These are phyloP conservation scores for Talaromyces proteolyticus DNA, from an alignment of 495 filamentous ascomycete species.

Conservation along the genomic window DNA sequence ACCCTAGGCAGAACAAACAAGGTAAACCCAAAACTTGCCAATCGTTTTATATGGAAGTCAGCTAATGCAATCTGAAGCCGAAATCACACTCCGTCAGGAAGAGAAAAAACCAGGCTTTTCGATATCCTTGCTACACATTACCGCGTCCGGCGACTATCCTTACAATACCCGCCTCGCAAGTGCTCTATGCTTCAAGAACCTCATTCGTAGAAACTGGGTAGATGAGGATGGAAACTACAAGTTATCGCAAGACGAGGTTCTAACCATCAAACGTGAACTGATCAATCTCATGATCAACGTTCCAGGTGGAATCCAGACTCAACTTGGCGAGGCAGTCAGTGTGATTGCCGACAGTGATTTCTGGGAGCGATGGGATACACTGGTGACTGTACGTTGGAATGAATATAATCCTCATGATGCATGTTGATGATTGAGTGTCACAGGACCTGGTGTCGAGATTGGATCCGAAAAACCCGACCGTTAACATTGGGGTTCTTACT, in stretches of 20 bases:
- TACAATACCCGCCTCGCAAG: constrained; percentile 79
- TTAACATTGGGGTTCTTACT: constrained; percentile 90
- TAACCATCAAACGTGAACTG: constrained; percentile 85
- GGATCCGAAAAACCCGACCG: constrained; percentile 64
- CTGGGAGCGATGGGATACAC: constrained; percentile 88
- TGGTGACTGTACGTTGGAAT: constrained; percentile 60
- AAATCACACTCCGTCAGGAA: constrained; percentile 65
- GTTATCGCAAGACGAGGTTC: constrained; percentile 71
- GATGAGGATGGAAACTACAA: constrained; percentile 92
- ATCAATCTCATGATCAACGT: constrained; percentile 95
- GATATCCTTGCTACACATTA: constrained; percentile 80
- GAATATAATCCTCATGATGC: constrained; percentile 5
- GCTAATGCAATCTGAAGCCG: constrained; percentile 51
- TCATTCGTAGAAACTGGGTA: constrained; percentile 85
- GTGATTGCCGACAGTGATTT: constrained; percentile 98
- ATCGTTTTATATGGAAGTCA: neutral
- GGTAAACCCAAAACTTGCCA: constrained; percentile 50
- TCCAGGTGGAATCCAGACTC: constrained; percentile 78
- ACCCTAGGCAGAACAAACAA: constrained; percentile 80
- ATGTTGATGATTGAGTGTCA: constrained; percentile 1
- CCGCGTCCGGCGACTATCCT: constrained; percentile 62
- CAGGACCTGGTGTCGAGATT: constrained; percentile 87
- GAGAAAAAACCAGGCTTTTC: constrained; percentile 81
- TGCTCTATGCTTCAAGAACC: constrained; percentile 97
- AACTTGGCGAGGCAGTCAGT: constrained; percentile 93